These are phyloP conservation scores for Paraphoma sp. DNA, from an alignment of 2,329 filamentous ascomycete species.

Conservation along the genomic window DNA sequence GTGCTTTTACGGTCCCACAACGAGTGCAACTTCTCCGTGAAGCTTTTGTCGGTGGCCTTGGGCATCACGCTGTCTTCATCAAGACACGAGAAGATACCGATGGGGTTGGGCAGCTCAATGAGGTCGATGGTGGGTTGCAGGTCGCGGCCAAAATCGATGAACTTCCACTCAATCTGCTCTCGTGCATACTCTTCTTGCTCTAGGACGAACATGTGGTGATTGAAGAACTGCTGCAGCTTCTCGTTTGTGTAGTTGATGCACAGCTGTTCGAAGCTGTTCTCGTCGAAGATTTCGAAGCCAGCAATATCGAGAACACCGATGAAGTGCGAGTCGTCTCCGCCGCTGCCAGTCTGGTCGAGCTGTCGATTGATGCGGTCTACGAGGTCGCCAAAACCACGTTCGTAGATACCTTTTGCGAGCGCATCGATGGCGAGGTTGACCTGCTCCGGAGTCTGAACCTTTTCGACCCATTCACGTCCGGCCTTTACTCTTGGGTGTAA, in stretches of 20 bases:
- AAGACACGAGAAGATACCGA: slow-evolving; percentile 97
- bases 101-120: slow-evolving; percentile 94
- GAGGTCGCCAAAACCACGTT: slow-evolving; percentile 91
- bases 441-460: slow-evolving; percentile 96
- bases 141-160: slow-evolving; percentile 98
- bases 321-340: slow-evolving; percentile 88
- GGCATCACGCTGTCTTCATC: slow-evolving; percentile 99
- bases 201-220: slow-evolving; percentile 99
- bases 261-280: slow-evolving; percentile 98
- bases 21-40: slow-evolving; percentile 96
- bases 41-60: slow-evolving; percentile 94
- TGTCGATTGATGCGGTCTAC: slow-evolving; percentile 91
- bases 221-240: slow-evolving; percentile 99
- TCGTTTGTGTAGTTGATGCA: slow-evolving; percentile 99
- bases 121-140: slow-evolving; percentile 97
- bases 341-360: slow-evolving; percentile 83
- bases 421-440: slow-evolving; percentile 90
- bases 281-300: slow-evolving; percentile 98
- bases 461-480: slow-evolving; percentile 97
- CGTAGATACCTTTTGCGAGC: slow-evolving; percentile 95
- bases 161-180: slow-evolving; percentile 99
- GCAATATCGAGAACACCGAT: slow-evolving; percentile 99
- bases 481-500: slow-evolving; percentile 95
- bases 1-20: slow-evolving; percentile 95
- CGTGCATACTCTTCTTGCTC: slow-evolving; percentile 98